These are phyloP conservation scores for Colletotrichum tropicicola DNA, from an alignment of 2,329 filamentous ascomycete species.

Conservation along the genomic window DNA sequence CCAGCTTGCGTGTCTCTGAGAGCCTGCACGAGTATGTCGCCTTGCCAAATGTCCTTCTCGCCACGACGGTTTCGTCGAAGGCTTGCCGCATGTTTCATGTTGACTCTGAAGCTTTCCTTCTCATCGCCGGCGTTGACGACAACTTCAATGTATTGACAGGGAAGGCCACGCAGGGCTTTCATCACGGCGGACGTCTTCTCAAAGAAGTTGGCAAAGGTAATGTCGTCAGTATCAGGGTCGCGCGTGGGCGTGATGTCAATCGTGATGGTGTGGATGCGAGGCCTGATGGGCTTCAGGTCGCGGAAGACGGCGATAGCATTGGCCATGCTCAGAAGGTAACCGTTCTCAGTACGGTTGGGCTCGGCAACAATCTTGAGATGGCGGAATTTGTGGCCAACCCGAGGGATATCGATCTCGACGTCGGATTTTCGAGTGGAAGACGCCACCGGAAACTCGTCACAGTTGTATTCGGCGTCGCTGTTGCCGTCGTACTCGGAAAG, in stretches of 20 bases:
- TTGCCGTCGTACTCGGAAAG: conserved; percentile 5
- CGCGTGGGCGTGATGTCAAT: conserved; percentile 48
- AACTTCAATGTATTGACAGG: conserved; percentile 46
- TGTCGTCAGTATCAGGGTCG: conserved; percentile 19
- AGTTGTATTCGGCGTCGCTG: conserved; percentile 7
- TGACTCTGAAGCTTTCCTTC: conserved; percentile 9
- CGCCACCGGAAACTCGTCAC: background rate
- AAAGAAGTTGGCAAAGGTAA: conserved; percentile 50
- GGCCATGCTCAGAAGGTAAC: conserved; percentile 40
- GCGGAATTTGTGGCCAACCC: conserved; percentile 50
- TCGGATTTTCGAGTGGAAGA: conserved; percentile 36
- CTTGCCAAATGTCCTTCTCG: conserved; percentile 31
- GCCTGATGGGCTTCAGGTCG: conserved; percentile 30
- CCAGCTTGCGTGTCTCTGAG: conserved; percentile 22
- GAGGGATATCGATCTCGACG: conserved; percentile 41
- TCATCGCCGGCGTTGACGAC: conserved; percentile 38
- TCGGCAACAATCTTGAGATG: conserved; percentile 53
- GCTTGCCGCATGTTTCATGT: conserved; percentile 21
- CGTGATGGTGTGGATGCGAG: conserved; percentile 49
- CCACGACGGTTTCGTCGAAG: conserved; percentile 15
- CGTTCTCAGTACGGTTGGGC: conserved; percentile 43
- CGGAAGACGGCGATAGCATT: conserved; percentile 47
- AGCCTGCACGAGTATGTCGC: conserved; percentile 31
- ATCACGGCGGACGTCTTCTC: conserved; percentile 37
- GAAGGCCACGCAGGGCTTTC: conserved; percentile 40